Percentiles rank a stretch among this genome's conserved stretches.
phyloP scores from a whole-genome alignment of 2,329 filamentous ascomycete genomes.

The Fusarium chuoi region DNA sequence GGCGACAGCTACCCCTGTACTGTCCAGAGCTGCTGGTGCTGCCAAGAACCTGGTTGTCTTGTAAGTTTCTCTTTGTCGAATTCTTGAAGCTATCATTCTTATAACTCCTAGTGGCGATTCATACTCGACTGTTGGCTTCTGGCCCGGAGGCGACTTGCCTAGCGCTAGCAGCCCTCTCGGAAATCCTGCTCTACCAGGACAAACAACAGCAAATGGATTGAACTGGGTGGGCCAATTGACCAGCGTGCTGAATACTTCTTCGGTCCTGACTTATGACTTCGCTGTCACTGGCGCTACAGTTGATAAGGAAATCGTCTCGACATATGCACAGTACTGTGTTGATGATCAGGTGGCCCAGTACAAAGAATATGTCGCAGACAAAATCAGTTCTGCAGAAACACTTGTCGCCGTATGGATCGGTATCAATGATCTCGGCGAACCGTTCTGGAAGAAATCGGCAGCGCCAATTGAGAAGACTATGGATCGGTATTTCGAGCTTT shows the following conservation, averaged over 20 bases:
- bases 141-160: constrained; percentile 14
- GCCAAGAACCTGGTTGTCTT: constrained; percentile 8
- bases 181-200: constrained; percentile 18
- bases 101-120: constrained; percentile 8
- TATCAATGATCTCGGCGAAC: constrained; percentile 31
- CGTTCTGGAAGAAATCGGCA: constrained; percentile 18
- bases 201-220: constrained; percentile 25
- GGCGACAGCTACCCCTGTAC: background rate
- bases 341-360: constrained; percentile 29
- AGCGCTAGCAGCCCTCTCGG: constrained; percentile 7
- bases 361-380: constrained; percentile 17
- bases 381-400: background rate
- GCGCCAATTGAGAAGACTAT: constrained; percentile 12
- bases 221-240: constrained; percentile 34
- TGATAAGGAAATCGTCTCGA: constrained; percentile 23
- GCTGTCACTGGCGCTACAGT: constrained; percentile 30
- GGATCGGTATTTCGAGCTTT: constrained; percentile 16
- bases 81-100: background rate
- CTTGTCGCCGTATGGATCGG: constrained; percentile 34
- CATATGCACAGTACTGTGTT: constrained; percentile 21
- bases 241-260: constrained; percentile 12
- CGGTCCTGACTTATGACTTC: constrained; percentile 27
- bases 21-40: background rate
- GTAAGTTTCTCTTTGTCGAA: background rate
- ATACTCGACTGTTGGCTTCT: constrained; percentile 32